phyloP scores from a whole-genome alignment of 148 eudicot genomes.

The Vaccinium macrocarpon region DNA sequence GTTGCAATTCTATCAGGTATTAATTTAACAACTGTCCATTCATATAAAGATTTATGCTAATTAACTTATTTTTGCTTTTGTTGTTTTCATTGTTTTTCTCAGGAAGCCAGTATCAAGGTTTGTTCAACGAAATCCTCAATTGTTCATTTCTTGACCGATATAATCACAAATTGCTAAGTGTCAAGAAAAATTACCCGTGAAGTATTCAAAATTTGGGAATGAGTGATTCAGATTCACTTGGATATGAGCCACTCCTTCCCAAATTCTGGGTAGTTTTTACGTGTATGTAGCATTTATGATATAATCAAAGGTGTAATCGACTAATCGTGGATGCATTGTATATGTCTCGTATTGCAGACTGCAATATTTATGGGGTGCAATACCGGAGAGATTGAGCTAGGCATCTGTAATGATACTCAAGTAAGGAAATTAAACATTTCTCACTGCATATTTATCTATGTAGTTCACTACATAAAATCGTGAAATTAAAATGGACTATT shows the following conservation, averaged over 20 bases:
- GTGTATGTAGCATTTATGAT: background rate
- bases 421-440: conserved; percentile 30
- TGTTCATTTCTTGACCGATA: background rate
- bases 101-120: conserved; percentile 95
- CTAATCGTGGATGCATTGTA: background rate
- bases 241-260: too few species aligned
- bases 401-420: conserved; percentile 51
- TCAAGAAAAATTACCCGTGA: too few species aligned
- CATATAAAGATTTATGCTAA: background rate
- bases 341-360: conserved; percentile 32
- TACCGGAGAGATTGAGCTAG: conserved; percentile 82
- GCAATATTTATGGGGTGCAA: conserved; percentile 73
- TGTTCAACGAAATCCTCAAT: background rate
- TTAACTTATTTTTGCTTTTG: background rate
- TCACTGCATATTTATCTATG: background rate
- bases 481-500: background rate
- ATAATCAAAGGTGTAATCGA: background rate
- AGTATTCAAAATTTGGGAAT: too few species aligned
- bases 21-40: background rate
- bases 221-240: too few species aligned
- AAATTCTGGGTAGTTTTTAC: too few species aligned
- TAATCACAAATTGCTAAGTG: background rate
- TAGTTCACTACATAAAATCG: background rate
- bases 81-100: conserved; percentile 17
- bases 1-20: conserved; percentile 70